Conservation (phyloP, 129 eudicot genomes). For the Flaveria sonorensis region DNA sequence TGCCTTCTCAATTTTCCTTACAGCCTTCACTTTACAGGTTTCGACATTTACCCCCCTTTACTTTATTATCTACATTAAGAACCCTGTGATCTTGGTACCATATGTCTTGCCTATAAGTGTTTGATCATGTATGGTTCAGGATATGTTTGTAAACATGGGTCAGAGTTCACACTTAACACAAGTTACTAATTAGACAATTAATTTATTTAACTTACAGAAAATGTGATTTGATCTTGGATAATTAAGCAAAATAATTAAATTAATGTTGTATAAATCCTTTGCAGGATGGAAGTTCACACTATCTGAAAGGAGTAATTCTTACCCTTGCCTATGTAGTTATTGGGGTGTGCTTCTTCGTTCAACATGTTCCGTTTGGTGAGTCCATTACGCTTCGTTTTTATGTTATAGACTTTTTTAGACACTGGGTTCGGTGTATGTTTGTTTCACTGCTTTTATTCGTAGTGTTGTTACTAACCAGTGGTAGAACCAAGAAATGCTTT, state of each 20-base stretch:
- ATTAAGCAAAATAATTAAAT: background rate
- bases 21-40: constrained; percentile 69
- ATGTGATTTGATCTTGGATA: background rate
- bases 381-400: background rate
- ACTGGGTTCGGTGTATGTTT: too few species aligned
- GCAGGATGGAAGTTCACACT: constrained; percentile 77
- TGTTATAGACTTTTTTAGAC: background rate
- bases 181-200: background rate
- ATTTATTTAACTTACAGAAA: background rate
- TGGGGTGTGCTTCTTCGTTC: constrained; percentile 59
- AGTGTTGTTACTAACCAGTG: too few species aligned
- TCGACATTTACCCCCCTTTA: background rate
- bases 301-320: constrained; percentile 67
- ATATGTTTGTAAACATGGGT: background rate
- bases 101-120: background rate
- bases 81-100: background rate
- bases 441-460: too few species aligned
- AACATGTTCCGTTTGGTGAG: constrained; percentile 39
- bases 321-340: constrained; percentile 50
- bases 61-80: background rate
- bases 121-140: background rate
- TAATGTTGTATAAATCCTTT: background rate
- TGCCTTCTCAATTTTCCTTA: constrained; percentile 49
- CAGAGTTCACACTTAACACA: background rate
- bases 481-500: too few species aligned